A percentile compares a stretch with the other conserved stretches of the same genome.
Evolutionary conservation across 75 land plant genomes (phyloP).

Genomic region (Selaginella tamariscina): DNA sequence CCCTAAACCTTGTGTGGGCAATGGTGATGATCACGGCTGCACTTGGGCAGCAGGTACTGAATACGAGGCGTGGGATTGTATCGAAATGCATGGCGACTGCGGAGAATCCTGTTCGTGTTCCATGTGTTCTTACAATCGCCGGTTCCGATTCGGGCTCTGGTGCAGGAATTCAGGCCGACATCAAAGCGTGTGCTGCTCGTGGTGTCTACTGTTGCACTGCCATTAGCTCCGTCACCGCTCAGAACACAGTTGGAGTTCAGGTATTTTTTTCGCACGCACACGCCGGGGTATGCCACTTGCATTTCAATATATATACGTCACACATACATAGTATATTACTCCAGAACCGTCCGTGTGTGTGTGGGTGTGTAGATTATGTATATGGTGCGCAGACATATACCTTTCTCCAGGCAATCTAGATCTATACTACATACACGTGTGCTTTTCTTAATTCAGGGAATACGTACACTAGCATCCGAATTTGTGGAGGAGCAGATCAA

Average conservation of each 20-base stretch:
- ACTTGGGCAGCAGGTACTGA: too few relatives aligned
- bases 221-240: constrained; percentile 89
- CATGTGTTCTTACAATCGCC: constrained; percentile 80
- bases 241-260: constrained; percentile 91
- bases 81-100: too few relatives aligned
- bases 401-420: too few relatives aligned
- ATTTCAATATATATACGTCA: too few relatives aligned
- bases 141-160: constrained; percentile 98
- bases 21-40: neutral
- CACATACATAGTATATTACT: too few relatives aligned
- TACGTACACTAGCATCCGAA: constrained; percentile 47
- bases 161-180: constrained; percentile 93
- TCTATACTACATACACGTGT: neutral
- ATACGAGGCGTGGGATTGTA: too few relatives aligned
- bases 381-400: too few relatives aligned
- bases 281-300: too few relatives aligned
- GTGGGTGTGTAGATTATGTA: too few relatives aligned
- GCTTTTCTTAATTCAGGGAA: constrained; percentile 34
- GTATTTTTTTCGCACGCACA: constrained; percentile 24
- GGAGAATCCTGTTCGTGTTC: constrained; percentile 15
- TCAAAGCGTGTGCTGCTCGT: constrained; percentile 73
- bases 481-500: constrained; percentile 64
- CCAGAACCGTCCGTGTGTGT: too few relatives aligned
- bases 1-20: neutral
- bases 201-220: constrained; percentile 85